Evolutionary conservation across 2,329 filamentous ascomycete genomes (phyloP).

Genomic region (Clonostachys sp.): DNA sequence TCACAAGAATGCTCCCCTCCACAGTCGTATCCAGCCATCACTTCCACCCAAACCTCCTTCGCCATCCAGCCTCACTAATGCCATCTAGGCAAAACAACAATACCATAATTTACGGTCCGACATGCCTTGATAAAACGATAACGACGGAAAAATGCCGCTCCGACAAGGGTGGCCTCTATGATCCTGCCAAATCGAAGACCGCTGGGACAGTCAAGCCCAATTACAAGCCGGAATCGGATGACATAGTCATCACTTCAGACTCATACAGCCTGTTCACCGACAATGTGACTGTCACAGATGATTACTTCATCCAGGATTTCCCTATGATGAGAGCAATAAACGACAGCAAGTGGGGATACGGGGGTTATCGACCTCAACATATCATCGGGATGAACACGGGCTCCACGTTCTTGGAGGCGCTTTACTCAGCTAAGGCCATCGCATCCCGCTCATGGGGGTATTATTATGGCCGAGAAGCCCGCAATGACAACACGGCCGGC

Average conservation of each 20-base stretch:
- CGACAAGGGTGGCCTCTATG: conserved; percentile 6
- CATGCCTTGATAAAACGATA: neutral
- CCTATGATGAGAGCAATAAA: conserved; percentile 3
- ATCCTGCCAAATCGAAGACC: neutral
- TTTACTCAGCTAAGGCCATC: neutral
- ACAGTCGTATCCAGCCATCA: neutral
- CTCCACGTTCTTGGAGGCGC: conserved; percentile 4
- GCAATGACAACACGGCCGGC: neutral
- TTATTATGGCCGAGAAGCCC: conserved; percentile 6
- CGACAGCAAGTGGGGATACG: neutral
- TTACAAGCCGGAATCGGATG: conserved; percentile 1
- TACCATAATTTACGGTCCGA: conserved; percentile 6
- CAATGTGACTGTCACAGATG: neutral
- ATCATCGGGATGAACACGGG: conserved; percentile 7
- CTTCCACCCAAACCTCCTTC: neutral
- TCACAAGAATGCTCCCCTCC: neutral
- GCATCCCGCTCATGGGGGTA: conserved; percentile 4
- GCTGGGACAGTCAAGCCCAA: neutral
- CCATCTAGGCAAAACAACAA: conserved; percentile 5
- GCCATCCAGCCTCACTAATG: neutral
- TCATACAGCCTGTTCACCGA: conserved; percentile 8
- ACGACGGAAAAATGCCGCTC: conserved; percentile 3
- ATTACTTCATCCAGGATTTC: conserved; percentile 3
- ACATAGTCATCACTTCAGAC: neutral
- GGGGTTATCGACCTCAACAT: conserved; percentile 4